A percentile compares a stretch with the other conserved stretches of the same genome.
Evolutionary conservation across 176 grass and related monocot species (phyloP).

Genomic region (Ensete ventricosum): DNA sequence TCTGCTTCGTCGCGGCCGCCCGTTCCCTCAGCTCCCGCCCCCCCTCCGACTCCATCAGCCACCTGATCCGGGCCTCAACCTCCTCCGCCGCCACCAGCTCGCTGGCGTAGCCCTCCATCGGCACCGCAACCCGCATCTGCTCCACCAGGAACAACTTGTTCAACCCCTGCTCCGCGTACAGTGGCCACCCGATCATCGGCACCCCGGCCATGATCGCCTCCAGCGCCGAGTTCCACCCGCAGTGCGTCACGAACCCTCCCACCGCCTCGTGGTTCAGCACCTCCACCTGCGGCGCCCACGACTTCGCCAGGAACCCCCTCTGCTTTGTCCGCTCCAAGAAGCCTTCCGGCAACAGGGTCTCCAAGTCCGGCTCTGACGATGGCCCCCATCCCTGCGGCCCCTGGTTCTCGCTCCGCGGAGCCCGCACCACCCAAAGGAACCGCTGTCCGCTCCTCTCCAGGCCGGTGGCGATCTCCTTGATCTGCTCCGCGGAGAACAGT

Average conservation of each 20-base stretch:
- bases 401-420: not conserved
- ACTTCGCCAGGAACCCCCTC: constrained; percentile 29
- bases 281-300: constrained; percentile 45
- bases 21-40: too few relatives aligned
- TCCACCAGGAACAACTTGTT: constrained; percentile 25
- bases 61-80: constrained; percentile 24
- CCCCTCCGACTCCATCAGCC: not conserved
- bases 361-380: not conserved
- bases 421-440: constrained; percentile 20
- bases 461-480: constrained; percentile 17
- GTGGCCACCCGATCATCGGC: constrained; percentile 25
- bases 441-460: constrained; percentile 22
- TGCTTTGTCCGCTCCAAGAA: constrained; percentile 22
- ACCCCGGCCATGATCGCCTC: constrained; percentile 30
- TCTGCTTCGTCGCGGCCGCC: too few relatives aligned
- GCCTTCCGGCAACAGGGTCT: constrained; percentile 9
- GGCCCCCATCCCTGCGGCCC: not conserved
- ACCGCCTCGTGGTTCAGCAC: constrained; percentile 22
- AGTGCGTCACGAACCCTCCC: constrained; percentile 45
- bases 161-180: constrained; percentile 25
- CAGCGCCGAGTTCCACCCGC: constrained; percentile 46
- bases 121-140: constrained; percentile 14
- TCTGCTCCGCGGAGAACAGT: constrained; percentile 16
- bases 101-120: not conserved
- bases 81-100: constrained; percentile 11